Evolutionary conservation across 108 stramenopile genomes (phyloP).

Genomic region (Skeletonema grethae): DNA sequence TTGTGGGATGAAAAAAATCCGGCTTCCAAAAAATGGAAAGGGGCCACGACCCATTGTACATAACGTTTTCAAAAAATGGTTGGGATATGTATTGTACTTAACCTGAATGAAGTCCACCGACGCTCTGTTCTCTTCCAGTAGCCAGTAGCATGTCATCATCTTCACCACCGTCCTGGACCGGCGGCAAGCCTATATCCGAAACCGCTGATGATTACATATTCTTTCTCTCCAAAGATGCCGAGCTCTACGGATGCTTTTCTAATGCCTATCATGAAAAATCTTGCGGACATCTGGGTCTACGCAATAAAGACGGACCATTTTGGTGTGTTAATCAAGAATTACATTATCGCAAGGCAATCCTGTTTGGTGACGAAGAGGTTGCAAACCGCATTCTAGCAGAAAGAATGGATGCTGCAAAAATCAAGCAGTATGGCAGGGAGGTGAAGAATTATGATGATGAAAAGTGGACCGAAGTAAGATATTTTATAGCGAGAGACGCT

Average conservation of each 20-base stretch:
- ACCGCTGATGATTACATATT: slow-evolving; percentile 18
- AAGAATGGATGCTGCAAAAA: slow-evolving; percentile 22
- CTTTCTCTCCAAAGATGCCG: slow-evolving; percentile 33
- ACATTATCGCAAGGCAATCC: slow-evolving; percentile 30
- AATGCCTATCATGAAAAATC: slow-evolving; percentile 30
- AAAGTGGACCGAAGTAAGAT: slow-evolving; percentile 31
- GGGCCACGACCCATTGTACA: no score
- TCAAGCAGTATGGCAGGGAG: slow-evolving; percentile 30
- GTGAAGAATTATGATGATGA: slow-evolving; percentile 35
- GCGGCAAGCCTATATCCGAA: neutral
- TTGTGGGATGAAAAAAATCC: no score
- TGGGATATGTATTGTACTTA: no score
- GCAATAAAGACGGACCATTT: slow-evolving; percentile 4
- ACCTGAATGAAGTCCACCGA: no score
- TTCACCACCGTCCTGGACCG: neutral
- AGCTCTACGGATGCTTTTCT: slow-evolving; percentile 32
- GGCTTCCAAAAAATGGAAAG: no score
- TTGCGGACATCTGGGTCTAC: slow-evolving; percentile 10
- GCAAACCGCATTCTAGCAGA: slow-evolving; percentile 28
- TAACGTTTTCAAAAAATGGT: no score
- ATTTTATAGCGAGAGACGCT: slow-evolving; percentile 36
- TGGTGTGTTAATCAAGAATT: slow-evolving; percentile 47
- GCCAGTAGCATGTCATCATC: neutral
- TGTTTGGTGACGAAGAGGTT: slow-evolving; percentile 26
- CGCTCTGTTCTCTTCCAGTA: no score